Evolutionary conservation across 2,329 filamentous ascomycete genomes (phyloP), one percentile per base, ranked within the genome.

Genomic region (Xylariaceae sp.): DNA sequence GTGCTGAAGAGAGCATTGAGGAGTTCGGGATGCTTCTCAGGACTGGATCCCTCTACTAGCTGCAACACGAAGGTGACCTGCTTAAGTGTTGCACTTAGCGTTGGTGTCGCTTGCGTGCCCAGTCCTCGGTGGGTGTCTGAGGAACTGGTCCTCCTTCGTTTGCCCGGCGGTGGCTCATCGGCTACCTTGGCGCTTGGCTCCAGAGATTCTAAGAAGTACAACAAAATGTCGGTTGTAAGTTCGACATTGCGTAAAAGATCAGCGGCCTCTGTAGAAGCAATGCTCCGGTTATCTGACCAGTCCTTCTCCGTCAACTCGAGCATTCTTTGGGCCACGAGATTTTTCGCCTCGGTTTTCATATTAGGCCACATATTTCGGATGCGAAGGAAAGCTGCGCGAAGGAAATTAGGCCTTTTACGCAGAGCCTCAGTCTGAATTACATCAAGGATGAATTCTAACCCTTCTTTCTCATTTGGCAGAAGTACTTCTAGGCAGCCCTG

Each of bases 61-160:
- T 97, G 91, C 39, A 97, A 76, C 8, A 96, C 88, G 66, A 96
- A 85, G 0, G 91, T 96, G 52, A 92, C 81, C 63, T 87, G 87
- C 62, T 84, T 83, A 59, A 96, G 79, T 5, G 86, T 80, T 47
- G 80, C 78, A 60, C 81, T 82, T 32, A 91, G 72, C 65, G 89
- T 84, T 5, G 80, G 77, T 35, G 84, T 82, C 53, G 85, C 80
- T 59, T 85, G 82, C 11, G 80, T 75, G 37, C 80, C 79, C 51
- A 83, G 75, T 46, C 80, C 81, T 51, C 76, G 75, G 53, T 83
- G 79, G 61, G 81, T 80, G 60, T 88, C 87, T 12, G 82, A 85
- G 52, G 86, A 83, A 71, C 88, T 95, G 0, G 84, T 89, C 53
- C 90, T 82, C 65, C 90, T 84, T 59, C 89, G 80, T 75, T 95